Percentiles rank a stretch among this genome's conserved stretches.
phyloP scores from a whole-genome alignment of 495 filamentous ascomycete genomes.

The Aspergillus steynii region DNA sequence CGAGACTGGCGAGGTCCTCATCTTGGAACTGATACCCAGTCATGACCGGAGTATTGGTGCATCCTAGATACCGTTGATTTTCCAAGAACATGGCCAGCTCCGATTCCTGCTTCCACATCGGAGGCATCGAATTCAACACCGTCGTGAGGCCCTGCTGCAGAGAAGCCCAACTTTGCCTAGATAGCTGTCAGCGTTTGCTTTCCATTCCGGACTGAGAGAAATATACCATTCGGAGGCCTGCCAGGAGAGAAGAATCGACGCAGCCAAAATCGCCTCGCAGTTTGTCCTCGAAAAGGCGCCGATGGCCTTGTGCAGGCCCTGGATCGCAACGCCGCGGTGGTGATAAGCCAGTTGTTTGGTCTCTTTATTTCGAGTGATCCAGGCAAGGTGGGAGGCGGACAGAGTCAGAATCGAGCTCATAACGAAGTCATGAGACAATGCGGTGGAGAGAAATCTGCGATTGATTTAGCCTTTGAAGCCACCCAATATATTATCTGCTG shows the following conservation, averaged over 20 bases:
- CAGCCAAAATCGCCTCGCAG: constrained; percentile 88
- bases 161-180: constrained; percentile 86
- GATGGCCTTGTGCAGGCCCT: constrained; percentile 85
- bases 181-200: constrained; percentile 29
- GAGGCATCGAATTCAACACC: constrained; percentile 87
- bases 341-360: constrained; percentile 84
- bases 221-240: constrained; percentile 95
- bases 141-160: constrained; percentile 89
- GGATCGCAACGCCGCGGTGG: constrained; percentile 79
- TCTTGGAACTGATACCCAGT: constrained; percentile 44
- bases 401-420: constrained; percentile 91
- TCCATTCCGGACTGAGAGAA: constrained; percentile 28
- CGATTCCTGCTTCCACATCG: constrained; percentile 82
- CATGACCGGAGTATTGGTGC: constrained; percentile 55
- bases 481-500: not conserved
- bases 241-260: constrained; percentile 92
- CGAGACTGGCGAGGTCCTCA: constrained; percentile 67
- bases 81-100: constrained; percentile 82
- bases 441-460: constrained; percentile 78
- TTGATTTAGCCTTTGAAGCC: not conserved
- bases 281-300: constrained; percentile 81
- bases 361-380: constrained; percentile 76
- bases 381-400: constrained; percentile 88
- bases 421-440: constrained; percentile 78
- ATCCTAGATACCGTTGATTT: constrained; percentile 54